These are phyloP conservation scores for Arxiozyma heterogenica DNA, from an alignment of 1,139 yeast species.

Conservation along the genomic window DNA sequence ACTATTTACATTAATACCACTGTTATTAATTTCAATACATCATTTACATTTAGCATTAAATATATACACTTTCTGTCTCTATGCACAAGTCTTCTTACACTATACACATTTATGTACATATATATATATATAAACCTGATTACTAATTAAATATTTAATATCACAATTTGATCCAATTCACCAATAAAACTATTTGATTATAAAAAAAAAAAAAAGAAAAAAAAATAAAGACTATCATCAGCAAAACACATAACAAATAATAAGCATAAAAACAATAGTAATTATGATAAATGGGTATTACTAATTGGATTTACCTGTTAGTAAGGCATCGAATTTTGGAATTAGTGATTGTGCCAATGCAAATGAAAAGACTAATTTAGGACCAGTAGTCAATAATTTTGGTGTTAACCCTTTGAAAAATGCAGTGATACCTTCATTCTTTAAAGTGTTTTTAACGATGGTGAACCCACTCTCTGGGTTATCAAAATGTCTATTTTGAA, in stretches of 20 bases:
- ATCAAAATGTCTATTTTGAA: constrained; percentile 92
- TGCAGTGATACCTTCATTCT: constrained; percentile 80
- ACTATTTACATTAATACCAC: background rate
- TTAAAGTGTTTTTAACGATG: constrained; percentile 85
- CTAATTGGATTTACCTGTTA: constrained; percentile 21
- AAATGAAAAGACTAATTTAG: constrained; percentile 91
- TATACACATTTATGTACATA: too few relatives aligned
- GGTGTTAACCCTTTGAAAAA: constrained; percentile 98
- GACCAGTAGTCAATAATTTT: constrained; percentile 93
- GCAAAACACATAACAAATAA: background rate
- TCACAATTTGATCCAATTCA: background rate
- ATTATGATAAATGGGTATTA: background rate
- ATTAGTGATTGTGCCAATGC: constrained; percentile 95
- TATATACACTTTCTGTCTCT: background rate
- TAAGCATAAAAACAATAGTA: background rate
- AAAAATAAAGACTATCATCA: too few relatives aligned
- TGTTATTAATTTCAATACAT: too few relatives aligned
- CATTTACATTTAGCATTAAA: background rate
- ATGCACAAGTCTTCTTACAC: background rate
- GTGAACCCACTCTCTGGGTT: constrained; percentile 91
- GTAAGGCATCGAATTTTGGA: constrained; percentile 80
- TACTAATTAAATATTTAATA: background rate
- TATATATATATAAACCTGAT: background rate
- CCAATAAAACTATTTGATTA: too few relatives aligned
- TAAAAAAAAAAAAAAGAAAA: background rate